Conservation (phyloP, 169 alveolate genomes). For the Eimeria mitis region DNA sequence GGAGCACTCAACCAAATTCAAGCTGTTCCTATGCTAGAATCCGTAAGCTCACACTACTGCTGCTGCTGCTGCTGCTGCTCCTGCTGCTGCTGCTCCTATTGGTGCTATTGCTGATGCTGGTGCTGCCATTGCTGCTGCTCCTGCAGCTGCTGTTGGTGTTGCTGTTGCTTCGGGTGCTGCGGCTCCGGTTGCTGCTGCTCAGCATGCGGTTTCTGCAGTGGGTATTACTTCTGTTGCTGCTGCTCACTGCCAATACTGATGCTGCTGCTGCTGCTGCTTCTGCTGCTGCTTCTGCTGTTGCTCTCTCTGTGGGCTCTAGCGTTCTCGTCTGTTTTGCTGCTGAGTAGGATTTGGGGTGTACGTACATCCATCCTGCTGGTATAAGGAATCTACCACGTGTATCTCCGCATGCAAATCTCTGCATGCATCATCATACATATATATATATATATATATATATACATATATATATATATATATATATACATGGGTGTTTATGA, state of each 20-base stretch:
- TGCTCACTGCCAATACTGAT: no score
- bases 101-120: background rate
- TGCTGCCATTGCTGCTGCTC: background rate
- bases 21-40: slow-evolving; percentile 81
- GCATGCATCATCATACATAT: background rate
- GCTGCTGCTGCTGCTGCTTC: background rate
- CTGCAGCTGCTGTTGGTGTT: background rate
- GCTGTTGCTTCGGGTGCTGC: background rate
- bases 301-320: background rate
- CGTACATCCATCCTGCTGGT: no score
- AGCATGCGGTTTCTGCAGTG: no score
- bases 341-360: no score
- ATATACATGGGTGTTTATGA: no score
- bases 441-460: background rate
- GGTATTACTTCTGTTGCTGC: no score
- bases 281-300: background rate
- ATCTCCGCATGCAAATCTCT: no score
- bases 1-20: slow-evolving; percentile 81
- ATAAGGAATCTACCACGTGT: no score
- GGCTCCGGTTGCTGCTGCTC: slow-evolving; percentile 20
- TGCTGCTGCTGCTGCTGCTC: slow-evolving; percentile 6
- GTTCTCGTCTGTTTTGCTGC: background rate
- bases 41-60: slow-evolving; percentile 55
- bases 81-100: background rate
- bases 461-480: background rate